Conservation (phyloP, 176 grass and related monocot species). For the Eremochloa ophiuroides region DNA sequence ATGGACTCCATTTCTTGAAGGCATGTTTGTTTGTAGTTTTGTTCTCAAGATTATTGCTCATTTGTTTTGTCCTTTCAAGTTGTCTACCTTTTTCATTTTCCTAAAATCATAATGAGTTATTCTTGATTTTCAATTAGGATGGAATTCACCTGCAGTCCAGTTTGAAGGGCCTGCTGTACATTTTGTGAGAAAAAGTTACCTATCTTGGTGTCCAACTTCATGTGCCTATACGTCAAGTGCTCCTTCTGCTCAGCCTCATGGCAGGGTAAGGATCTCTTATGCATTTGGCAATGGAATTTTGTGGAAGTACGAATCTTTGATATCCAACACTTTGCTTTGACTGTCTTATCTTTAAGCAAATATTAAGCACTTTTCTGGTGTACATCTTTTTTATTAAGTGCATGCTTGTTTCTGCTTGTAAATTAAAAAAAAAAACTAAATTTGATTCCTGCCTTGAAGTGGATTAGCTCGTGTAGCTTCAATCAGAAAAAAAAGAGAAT, state of each 20-base stretch:
- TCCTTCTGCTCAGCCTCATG: constrained; percentile 69
- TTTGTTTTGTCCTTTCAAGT: not conserved
- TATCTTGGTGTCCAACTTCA: constrained; percentile 81
- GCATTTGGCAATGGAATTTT: constrained; percentile 2
- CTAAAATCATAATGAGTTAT: constrained; percentile 13
- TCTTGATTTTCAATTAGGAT: constrained; percentile 60
- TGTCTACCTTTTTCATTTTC: constrained; percentile 4
- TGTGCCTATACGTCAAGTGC: constrained; percentile 86
- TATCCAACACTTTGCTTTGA: constrained; percentile 8
- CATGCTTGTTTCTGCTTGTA: not conserved
- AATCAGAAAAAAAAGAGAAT: not conserved
- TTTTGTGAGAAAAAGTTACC: constrained; percentile 54
- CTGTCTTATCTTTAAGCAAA: constrained; percentile 19
- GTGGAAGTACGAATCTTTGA: constrained; percentile 11
- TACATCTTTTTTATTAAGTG: not conserved
- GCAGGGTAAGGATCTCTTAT: constrained; percentile 58
- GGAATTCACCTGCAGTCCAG: constrained; percentile 79
- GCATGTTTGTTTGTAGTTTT: constrained; percentile 26
- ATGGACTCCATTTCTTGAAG: constrained; percentile 88
- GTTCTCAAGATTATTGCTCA: constrained; percentile 23
- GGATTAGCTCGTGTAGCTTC: not conserved
- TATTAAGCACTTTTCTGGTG: not conserved
- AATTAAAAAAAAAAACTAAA: not conserved
- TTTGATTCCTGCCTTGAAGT: not conserved
- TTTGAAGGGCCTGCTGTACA: constrained; percentile 79